Evolutionary conservation across 2,329 filamentous ascomycete genomes (phyloP).

Genomic region (Calcarisporium arbuscula): DNA sequence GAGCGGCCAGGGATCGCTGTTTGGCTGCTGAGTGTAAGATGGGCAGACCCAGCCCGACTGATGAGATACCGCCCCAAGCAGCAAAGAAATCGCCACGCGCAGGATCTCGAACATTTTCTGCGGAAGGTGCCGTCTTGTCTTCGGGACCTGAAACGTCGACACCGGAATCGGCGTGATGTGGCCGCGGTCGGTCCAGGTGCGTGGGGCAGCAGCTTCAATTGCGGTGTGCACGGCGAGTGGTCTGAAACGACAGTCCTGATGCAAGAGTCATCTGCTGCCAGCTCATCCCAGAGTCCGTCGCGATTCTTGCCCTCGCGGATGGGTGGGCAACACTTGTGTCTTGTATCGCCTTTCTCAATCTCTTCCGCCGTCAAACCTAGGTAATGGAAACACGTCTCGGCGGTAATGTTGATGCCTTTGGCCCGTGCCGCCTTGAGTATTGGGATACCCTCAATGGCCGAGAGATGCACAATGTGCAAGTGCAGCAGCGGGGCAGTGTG

Average conservation of each 20-base stretch:
- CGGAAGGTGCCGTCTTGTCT: constrained; percentile 19
- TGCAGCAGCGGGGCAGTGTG: constrained; percentile 74
- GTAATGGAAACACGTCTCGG: constrained; percentile 95
- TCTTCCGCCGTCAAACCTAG: constrained; percentile 77
- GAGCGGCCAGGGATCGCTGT: constrained; percentile 48
- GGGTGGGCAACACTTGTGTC: constrained; percentile 93
- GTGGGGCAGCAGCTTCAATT: constrained; percentile 79
- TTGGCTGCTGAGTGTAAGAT: constrained; percentile 78
- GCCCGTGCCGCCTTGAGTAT: constrained; percentile 67
- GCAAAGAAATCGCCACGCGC: constrained; percentile 80
- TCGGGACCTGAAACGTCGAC: constrained; percentile 39
- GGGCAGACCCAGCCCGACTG: constrained; percentile 83
- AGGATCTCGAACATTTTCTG: constrained; percentile 29
- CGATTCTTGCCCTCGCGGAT: constrained; percentile 79
- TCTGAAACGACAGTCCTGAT: constrained; percentile 91
- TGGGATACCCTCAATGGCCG: constrained; percentile 81
- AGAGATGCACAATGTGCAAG: constrained; percentile 90
- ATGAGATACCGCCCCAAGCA: constrained; percentile 94
- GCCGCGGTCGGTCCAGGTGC: constrained; percentile 42
- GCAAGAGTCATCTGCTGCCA: constrained; percentile 64
- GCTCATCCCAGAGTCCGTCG: constrained; percentile 79
- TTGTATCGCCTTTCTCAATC: constrained; percentile 76
- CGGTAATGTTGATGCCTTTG: constrained; percentile 76
- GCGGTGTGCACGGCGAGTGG: constrained; percentile 92
- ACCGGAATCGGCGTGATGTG: constrained; percentile 47